Evolutionary conservation across 2,329 filamentous ascomycete species (phyloP), one percentile per base, ranked within the genome.

Genomic region (Aspergillus piperis): DNA sequence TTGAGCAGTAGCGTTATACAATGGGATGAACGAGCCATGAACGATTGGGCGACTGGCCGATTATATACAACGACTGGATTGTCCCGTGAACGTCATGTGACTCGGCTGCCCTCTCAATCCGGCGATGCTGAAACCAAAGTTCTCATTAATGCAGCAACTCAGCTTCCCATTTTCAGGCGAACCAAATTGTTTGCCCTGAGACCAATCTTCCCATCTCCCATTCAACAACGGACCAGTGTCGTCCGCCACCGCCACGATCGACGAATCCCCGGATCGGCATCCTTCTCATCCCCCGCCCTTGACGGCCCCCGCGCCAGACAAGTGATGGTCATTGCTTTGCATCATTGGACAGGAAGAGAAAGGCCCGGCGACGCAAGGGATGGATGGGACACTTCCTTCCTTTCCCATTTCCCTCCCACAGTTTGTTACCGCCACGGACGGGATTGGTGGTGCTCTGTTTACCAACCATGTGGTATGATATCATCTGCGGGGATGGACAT

Each of bases 391-490:
- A 36, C 11, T 36, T 36, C 32, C 32, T 36, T 13, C 11, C 10
- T 10, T 15, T 36, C 11, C 10, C 11, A 5, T 36, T 36, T 13
- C 11, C 10, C 11, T 6, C 11, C 11, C 11, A 11, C 32, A 13
- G 3, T 15, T 36, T 36, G 13, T 4, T 36, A 36, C 32, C 10
- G 11, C 10, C 32, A 36, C 10, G 13, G 32, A 11, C 11, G 32
- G 11, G 32, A 36, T 36, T 36, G 32, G 32, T 36, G 32, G 32
- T 36, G 32, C 32, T 57, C 7, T 19, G 23, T 57, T 53, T 51
- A 13, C 52, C 36, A 27, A 57, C 58, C 62, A 63, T 62, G 59
- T 60, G 54, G 49, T 23, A 62, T 64, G 62, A 64, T 42, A 48
- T 64, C 62, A 62, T 64, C 41, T 21, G 36, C 15, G 41, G 39